Evolutionary conservation across 352 stramenopile genomes (phyloP), one percentile per base, ranked within the genome.

Genomic region (Globisporangium orthogonon): DNA sequence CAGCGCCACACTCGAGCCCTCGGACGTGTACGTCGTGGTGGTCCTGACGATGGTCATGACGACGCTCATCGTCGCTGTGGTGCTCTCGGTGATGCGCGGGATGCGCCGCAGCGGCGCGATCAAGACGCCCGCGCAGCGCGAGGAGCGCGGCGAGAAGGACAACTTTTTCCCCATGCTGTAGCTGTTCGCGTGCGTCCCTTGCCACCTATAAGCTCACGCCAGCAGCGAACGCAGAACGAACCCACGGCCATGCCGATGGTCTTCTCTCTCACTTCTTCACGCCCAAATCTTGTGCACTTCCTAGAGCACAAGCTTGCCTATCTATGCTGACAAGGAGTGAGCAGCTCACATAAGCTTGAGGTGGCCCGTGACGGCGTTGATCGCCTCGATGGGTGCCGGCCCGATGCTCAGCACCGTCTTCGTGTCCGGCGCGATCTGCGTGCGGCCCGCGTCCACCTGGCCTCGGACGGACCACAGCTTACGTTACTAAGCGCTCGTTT

Each of bases 361-460:
- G 63, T 91, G 85, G 33, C 77, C 77, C 3, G 80, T 91, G 56
- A 94, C 66, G 39, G 74, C 71, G 58, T 94, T 74, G 56, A 94
- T 76, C 31, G 63, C 77, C 29, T 78, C 69, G 29, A 91, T 65
- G 15, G 85, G 73, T 3, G 85, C 85, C 0, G 85, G 85, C 0
- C 85, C 85, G 54, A 95, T 92, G 49, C 73, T 76, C 46, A 95
- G 49, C 45, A 95, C 85, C 6, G 85, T 95, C 77, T 95, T 95
- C 37, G 69, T 86, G 28, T 92, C 76, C 0, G 83, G 81, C 7
- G 85, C 85, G 64, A 95, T 95, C 69, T 95, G 85, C 54, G 85
- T 95, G 35, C 85, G 76, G 0, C 85, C 85, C 29, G 85, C 85
- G 37, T 95, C 85, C 55, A 89, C 54, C 83, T 90, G 54, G 17